Evolutionary conservation across 305 asterid genomes (phyloP), one percentile per base, ranked within the genome.

Genomic region (Fraxinus paxiana): DNA sequence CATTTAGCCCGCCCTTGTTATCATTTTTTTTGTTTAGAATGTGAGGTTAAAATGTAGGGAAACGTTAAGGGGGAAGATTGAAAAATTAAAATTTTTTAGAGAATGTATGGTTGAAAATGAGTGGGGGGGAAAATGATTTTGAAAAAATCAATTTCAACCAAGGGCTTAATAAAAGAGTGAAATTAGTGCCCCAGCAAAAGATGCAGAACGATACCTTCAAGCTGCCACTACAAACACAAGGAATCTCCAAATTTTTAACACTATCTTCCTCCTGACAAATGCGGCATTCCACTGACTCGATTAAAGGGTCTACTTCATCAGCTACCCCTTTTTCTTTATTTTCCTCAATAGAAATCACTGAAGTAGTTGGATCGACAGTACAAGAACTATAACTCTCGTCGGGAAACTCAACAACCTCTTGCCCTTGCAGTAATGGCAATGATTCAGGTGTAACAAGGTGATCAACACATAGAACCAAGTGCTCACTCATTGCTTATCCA

Each of bases 201-300:
- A 5, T 0, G 22, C 20, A 30, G 9, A 30, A 67, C 18, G 20
- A 28, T 82, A 87, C 92, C 92, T 89, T 87, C 76, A 87, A 83
- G 81, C 92, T 89, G 80, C 92, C 92, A 81, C 77, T 85, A 81
- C 92, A 89, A 71, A 84, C 82, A 77, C 92, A 89, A 51, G 92
- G 92, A 43, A 59, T 71, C 83, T 89, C 92, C 83, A 89, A 80
- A 79, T 85, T 87, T 69, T 84, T 84, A 8, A 83, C 63, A 38
- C 80, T 79, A 65, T 89, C 92, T 80, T 89, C 92, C 80, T 89
- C 92, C 81, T 89, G 92, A 72, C 92, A 89, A 75, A 89, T 89
- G 77, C 92, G 89, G 78, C 92, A 89, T 73, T 89, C 92, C 76
- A 84, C 85, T 9, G 84, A 73, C 83, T 89, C 87, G 71, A 89